Evolutionary conservation across 495 filamentous ascomycete genomes (phyloP).

Genomic region (Daldinia loculata): DNA sequence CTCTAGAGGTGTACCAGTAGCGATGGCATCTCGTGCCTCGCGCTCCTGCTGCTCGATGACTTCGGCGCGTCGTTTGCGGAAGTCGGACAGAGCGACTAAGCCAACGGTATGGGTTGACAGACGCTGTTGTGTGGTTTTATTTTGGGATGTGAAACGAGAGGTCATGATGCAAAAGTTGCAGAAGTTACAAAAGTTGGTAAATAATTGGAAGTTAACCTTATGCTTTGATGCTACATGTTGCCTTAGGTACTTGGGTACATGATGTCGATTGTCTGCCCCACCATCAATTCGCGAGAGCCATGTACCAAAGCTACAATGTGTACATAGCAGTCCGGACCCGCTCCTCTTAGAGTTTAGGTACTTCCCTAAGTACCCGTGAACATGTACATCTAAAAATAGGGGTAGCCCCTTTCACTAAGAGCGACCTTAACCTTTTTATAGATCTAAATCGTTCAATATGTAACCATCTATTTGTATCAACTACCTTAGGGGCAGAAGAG

Average conservation of each 20-base stretch:
- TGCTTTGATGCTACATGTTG: background rate
- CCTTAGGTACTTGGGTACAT: too few species aligned
- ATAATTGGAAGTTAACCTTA: background rate
- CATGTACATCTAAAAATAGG: too few species aligned
- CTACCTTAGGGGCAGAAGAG: too few species aligned
- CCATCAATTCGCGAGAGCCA: background rate
- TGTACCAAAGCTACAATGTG: too few species aligned
- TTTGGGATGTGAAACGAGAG: slow-evolving; percentile 78
- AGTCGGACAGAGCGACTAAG: slow-evolving; percentile 90
- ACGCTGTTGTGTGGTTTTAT: slow-evolving; percentile 84
- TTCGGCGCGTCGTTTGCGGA: slow-evolving; percentile 95
- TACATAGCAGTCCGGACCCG: too few species aligned
- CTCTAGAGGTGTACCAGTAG: slow-evolving; percentile 51
- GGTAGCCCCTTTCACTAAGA: too few species aligned
- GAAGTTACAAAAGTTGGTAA: background rate
- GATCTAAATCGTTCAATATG: too few species aligned
- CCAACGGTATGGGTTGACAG: slow-evolving; percentile 93
- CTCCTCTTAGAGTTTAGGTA: too few species aligned
- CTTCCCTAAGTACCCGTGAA: too few species aligned
- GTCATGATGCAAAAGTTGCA: slow-evolving; percentile 43
- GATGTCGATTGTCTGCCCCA: background rate
- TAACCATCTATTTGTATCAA: too few species aligned
- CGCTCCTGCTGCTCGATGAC: slow-evolving; percentile 89
- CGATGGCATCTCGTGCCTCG: slow-evolving; percentile 73
- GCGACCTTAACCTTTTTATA: too few species aligned